Percentiles rank a stretch among this genome's conserved stretches.
phyloP scores from a whole-genome alignment of 768 basidiomycete species.

The Fomitopsis serialis region DNA sequence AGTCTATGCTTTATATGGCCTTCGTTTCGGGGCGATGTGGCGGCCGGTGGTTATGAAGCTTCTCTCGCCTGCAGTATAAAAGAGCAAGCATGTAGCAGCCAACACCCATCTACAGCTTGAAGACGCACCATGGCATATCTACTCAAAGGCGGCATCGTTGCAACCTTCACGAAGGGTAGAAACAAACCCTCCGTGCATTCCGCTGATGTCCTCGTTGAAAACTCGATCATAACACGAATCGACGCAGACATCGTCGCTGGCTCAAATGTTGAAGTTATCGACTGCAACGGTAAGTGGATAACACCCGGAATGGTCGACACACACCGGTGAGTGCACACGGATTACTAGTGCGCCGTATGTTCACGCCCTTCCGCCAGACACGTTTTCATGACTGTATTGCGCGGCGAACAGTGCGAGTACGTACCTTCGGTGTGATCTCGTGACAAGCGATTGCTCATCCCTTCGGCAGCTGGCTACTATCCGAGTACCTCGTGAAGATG shows the following conservation, averaged over 20 bases:
- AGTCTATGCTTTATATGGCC: slow-evolving; percentile 2
- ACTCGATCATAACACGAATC: slow-evolving; percentile 20
- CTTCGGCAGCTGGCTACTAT: slow-evolving; percentile 18
- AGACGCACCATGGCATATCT: slow-evolving; percentile 10
- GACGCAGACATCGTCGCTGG: slow-evolving; percentile 13
- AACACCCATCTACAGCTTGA: background rate
- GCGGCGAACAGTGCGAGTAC: slow-evolving; percentile 21
- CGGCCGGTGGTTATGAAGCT: background rate
- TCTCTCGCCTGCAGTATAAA: background rate
- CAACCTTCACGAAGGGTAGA: slow-evolving; percentile 17
- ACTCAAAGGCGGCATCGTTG: slow-evolving; percentile 21
- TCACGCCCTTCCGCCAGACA: slow-evolving; percentile 10
- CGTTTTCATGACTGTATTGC: slow-evolving; percentile 23
- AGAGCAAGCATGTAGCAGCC: background rate
- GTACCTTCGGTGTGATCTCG: background rate
- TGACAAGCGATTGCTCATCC: background rate
- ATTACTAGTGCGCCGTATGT: background rate
- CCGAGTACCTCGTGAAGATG: slow-evolving; percentile 24
- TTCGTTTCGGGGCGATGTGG: background rate
- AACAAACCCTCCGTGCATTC: slow-evolving; percentile 14
- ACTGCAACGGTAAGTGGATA: slow-evolving; percentile 24
- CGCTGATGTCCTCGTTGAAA: slow-evolving; percentile 23
- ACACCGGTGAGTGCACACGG: slow-evolving; percentile 18
- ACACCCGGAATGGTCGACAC: slow-evolving; percentile 28
- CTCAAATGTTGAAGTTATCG: slow-evolving; percentile 19